Conservation (phyloP, 2,329 filamentous ascomycete species). For the Aspergillus neotritici region DNA sequence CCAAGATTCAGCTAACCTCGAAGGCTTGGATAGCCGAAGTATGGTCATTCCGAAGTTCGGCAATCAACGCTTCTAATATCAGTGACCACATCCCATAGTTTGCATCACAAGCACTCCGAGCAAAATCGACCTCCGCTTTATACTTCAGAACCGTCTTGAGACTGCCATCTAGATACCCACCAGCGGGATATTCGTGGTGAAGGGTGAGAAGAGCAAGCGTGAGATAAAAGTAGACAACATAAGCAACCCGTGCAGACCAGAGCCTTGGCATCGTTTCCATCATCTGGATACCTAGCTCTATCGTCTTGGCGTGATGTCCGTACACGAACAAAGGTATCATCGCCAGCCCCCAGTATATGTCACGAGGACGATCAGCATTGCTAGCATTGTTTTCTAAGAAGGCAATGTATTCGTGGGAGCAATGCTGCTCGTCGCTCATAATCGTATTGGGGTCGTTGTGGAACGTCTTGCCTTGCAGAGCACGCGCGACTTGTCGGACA, state of each 20-base stretch:
- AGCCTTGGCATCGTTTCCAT: conserved; percentile 38
- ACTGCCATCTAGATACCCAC: conserved; percentile 42
- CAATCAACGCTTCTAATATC: conserved; percentile 51
- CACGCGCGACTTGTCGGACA: conserved; percentile 51
- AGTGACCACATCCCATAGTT: conserved; percentile 57
- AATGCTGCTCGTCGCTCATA: conserved; percentile 52
- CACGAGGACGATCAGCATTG: conserved; percentile 49
- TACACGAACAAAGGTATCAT: conserved; percentile 44
- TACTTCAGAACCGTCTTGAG: conserved; percentile 46
- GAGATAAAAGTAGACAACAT: conserved; percentile 43
- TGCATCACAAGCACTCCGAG: conserved; percentile 49
- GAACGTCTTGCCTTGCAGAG: conserved; percentile 57
- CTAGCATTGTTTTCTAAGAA: conserved; percentile 41
- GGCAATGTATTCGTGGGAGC: conserved; percentile 45
- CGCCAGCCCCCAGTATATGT: conserved; percentile 51
- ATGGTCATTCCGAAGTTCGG: conserved; percentile 45
- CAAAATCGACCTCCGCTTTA: conserved; percentile 49
- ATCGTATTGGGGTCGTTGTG: conserved; percentile 43
- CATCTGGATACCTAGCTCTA: conserved; percentile 39
- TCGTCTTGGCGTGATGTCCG: conserved; percentile 42
- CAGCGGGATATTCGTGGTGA: conserved; percentile 39
- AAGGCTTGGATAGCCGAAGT: conserved; percentile 40
- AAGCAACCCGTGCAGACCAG: conserved; percentile 43
- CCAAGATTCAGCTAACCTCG: conserved; percentile 21
- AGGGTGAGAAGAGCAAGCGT: conserved; percentile 40